Percentiles rank a stretch among this genome's conserved stretches.
phyloP scores from a whole-genome alignment of 495 filamentous ascomycete genomes.

The Podospora appendiculata region DNA sequence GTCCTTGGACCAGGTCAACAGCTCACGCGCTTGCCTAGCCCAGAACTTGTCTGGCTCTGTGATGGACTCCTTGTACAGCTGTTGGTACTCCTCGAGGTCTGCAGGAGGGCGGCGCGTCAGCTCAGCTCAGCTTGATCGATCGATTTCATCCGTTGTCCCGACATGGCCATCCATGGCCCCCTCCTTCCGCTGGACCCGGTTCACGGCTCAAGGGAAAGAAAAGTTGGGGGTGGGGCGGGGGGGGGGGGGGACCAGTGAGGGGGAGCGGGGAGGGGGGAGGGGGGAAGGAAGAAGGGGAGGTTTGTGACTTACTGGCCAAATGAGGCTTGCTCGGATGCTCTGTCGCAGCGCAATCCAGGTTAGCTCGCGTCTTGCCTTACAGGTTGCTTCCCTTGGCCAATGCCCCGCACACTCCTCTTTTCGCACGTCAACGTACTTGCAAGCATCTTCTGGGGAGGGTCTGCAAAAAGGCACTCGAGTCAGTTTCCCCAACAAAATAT shows the following conservation, averaged over 20 bases:
- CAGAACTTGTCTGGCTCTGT: constrained; percentile 87
- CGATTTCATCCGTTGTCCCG: not conserved
- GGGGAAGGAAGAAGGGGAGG: not conserved
- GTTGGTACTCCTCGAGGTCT: constrained; percentile 79
- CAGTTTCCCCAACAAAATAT: constrained; percentile 2
- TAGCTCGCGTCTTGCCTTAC: constrained; percentile 16
- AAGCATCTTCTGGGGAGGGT: constrained; percentile 53
- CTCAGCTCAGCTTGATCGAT: not conserved
- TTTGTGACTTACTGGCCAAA: constrained; percentile 34
- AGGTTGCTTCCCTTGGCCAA: constrained; percentile 19
- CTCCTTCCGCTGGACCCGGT: too few relatives aligned
- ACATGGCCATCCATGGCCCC: too few relatives aligned
- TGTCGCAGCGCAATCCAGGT: constrained; percentile 19
- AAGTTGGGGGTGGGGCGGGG: too few relatives aligned
- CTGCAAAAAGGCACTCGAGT: constrained; percentile 20
- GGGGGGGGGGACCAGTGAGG: too few relatives aligned
- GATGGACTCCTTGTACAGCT: constrained; percentile 94
- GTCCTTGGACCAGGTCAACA: constrained; percentile 83
- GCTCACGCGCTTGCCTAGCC: constrained; percentile 75
- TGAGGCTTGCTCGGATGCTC: constrained; percentile 55
- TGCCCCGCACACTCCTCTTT: constrained; percentile 18
- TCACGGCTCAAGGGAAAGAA: too few relatives aligned
- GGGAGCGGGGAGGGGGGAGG: not conserved
- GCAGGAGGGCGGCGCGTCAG: constrained; percentile 12
- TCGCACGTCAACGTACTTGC: constrained; percentile 41